phyloP scores from a whole-genome alignment of 1,139 yeast genomes.

The Pichia sp. region DNA sequence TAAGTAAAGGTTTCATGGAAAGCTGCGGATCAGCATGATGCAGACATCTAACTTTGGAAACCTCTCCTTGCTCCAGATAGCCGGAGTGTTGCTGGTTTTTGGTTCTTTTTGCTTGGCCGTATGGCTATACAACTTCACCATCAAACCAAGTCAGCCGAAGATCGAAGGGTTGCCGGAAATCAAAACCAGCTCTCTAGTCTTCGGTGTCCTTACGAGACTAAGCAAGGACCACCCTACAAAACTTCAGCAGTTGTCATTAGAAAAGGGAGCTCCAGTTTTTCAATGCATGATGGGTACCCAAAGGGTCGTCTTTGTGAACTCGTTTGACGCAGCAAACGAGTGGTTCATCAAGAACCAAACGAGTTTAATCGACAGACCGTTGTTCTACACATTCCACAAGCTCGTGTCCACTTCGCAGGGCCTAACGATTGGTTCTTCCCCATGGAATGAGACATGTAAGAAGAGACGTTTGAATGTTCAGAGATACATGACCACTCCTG shows the following conservation, averaged over 20 bases:
- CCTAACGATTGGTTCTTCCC: conserved; percentile 70
- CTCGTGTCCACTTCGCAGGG: conserved; percentile 50
- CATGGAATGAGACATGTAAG: conserved; percentile 50
- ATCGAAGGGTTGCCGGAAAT: conserved; percentile 19
- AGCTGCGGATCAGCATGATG: too few species aligned
- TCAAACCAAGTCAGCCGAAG: conserved; percentile 15
- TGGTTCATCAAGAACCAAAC: conserved; percentile 52
- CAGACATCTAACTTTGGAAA: background rate
- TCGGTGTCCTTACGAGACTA: conserved; percentile 20
- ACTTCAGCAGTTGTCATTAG: conserved; percentile 15
- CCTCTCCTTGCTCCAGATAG: background rate
- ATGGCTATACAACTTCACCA: conserved; percentile 19
- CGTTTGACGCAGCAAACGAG: conserved; percentile 44
- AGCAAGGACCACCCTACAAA: conserved; percentile 21
- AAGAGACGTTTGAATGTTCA: conserved; percentile 52
- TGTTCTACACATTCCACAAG: conserved; percentile 60
- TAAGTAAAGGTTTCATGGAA: too few species aligned
- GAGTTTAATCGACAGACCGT: conserved; percentile 59
- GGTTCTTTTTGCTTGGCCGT: background rate
- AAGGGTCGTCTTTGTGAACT: conserved; percentile 56
- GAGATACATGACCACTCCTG: conserved; percentile 42
- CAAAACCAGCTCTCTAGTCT: conserved; percentile 15
- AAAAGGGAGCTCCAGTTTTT: conserved; percentile 18
- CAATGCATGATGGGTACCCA: conserved; percentile 39
- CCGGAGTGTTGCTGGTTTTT: background rate